phyloP scores from a whole-genome alignment of 2,329 filamentous ascomycete genomes.

The Aureobasidium namibiae region DNA sequence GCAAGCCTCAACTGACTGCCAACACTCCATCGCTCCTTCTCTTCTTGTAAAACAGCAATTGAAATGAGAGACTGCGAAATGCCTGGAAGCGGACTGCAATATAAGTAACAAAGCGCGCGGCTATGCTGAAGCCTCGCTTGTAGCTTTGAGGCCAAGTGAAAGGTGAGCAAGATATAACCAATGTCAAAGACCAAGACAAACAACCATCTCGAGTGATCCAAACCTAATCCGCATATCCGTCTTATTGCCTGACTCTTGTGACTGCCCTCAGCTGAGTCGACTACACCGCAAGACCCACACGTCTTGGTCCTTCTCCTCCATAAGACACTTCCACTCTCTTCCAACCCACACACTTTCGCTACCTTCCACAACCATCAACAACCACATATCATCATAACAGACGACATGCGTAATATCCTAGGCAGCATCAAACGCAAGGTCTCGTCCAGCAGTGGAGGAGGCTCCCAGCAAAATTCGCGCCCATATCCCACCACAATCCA shows the following conservation, averaged over 20 bases:
- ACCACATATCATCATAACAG: constrained; percentile 1
- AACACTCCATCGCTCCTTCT: background rate
- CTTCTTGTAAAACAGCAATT: background rate
- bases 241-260: background rate
- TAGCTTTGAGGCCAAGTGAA: background rate
- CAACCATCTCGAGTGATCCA: background rate
- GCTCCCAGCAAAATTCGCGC: background rate
- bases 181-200: background rate
- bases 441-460: background rate
- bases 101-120: background rate
- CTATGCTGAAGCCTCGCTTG: background rate
- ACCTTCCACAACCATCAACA: background rate
- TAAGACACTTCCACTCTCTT: background rate
- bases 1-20: background rate
- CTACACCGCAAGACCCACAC: constrained; percentile 2
- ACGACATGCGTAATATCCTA: background rate
- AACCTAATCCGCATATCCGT: background rate
- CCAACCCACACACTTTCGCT: background rate
- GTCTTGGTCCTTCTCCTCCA: background rate
- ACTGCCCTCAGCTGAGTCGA: background rate
- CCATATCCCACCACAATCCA: background rate
- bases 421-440: constrained; percentile 11
- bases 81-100: background rate
- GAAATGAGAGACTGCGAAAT: background rate
- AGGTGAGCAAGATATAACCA: background rate